phyloP scores from a whole-genome alignment of 2,329 filamentous ascomycete genomes.

The Fusarium anguioides region DNA sequence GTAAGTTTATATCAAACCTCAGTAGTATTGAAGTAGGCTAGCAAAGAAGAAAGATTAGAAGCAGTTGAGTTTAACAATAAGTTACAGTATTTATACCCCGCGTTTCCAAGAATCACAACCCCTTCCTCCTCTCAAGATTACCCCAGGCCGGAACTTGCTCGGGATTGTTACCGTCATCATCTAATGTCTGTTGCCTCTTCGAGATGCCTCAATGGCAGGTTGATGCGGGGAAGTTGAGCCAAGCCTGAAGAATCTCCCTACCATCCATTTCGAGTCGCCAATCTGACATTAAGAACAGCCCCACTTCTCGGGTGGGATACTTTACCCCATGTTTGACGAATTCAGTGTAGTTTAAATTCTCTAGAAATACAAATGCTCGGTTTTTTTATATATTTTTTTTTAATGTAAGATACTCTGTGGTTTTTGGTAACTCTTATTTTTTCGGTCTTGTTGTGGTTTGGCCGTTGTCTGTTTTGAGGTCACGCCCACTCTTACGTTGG shows the following conservation, averaged over 20 bases:
- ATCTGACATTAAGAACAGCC: not conserved
- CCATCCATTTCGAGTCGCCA: not conserved
- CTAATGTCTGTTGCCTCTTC: constrained; percentile 14
- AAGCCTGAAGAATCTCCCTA: constrained; percentile 1
- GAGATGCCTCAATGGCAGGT: constrained; percentile 24
- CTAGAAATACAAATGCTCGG: not conserved
- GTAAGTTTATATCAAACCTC: not conserved
- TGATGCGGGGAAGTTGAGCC: constrained; percentile 28
- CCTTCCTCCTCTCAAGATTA: not conserved
- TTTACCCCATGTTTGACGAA: not conserved
- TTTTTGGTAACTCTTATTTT: not conserved
- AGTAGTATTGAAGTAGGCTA: not conserved
- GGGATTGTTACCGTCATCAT: constrained; percentile 17
- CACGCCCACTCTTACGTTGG: not conserved
- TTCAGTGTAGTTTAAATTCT: not conserved
- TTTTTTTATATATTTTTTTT: no score
- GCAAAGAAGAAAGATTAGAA: not conserved
- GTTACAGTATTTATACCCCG: constrained; percentile 31
- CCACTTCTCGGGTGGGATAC: constrained; percentile 1
- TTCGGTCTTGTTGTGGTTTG: not conserved
- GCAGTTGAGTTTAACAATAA: not conserved
- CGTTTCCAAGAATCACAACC: constrained; percentile 16
- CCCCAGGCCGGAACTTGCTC: constrained; percentile 17
- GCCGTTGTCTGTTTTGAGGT: not conserved
- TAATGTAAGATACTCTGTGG: not conserved